phyloP scores from a whole-genome alignment of 495 filamentous ascomycete genomes.

The Aspergillus campestris region DNA sequence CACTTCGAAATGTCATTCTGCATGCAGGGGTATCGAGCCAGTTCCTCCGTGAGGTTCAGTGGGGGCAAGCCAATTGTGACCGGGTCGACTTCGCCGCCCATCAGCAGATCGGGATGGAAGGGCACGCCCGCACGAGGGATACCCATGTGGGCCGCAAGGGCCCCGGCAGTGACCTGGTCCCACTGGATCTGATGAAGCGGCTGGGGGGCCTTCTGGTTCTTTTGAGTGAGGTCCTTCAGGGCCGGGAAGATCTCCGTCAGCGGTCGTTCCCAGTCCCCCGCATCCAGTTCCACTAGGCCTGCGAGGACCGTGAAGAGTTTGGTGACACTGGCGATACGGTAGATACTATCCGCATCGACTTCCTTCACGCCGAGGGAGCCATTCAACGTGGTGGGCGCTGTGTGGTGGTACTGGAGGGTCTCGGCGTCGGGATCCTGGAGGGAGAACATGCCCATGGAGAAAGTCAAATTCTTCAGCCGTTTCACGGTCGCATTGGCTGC shows the following conservation, averaged over 20 bases:
- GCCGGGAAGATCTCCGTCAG: conserved; percentile 39
- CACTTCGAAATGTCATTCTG: not conserved
- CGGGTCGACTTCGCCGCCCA: conserved; percentile 5
- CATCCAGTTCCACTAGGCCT: conserved; percentile 25
- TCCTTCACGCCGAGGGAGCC: conserved; percentile 21
- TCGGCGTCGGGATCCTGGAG: conserved; percentile 25
- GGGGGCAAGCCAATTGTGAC: conserved; percentile 25
- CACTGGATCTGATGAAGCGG: conserved; percentile 25
- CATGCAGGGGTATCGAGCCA: conserved; percentile 15
- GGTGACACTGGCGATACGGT: conserved; percentile 42
- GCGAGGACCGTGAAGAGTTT: conserved; percentile 43
- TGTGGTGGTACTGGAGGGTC: conserved; percentile 27
- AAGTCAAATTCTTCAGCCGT: conserved; percentile 31
- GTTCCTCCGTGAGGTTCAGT: conserved; percentile 15
- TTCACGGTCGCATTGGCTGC: not conserved
- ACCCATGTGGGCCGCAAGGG: conserved; percentile 36
- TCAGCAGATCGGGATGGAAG: conserved; percentile 3
- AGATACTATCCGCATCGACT: conserved; percentile 41
- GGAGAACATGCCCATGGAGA: conserved; percentile 33
- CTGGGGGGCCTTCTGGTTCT: conserved; percentile 2
- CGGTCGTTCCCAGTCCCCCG: conserved; percentile 33
- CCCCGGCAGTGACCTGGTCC: conserved; percentile 33
- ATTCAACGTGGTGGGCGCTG: not conserved
- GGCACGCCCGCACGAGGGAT: conserved; percentile 33
- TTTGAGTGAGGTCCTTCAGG: conserved; percentile 22